These are phyloP conservation scores for Suaeda aralocaspica DNA, from an alignment of 148 eudicot species.

Conservation along the genomic window DNA sequence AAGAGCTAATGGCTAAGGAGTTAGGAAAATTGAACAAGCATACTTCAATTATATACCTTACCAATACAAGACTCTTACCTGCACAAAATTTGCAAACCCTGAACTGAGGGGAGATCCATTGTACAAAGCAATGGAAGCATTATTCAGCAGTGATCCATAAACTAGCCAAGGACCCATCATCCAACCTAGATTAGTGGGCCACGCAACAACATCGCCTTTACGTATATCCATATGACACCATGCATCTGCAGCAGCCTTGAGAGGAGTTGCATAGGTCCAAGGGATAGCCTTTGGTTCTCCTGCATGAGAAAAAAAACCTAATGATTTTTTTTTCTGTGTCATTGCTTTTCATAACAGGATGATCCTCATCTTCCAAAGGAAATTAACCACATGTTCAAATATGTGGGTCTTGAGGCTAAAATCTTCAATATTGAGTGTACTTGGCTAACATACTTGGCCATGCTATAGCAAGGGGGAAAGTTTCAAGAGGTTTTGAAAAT, in stretches of 20 bases:
- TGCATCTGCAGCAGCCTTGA: conserved; percentile 94
- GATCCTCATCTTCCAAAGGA: conserved; percentile 1
- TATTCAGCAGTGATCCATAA: conserved; percentile 78
- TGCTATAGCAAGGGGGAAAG: too few species aligned
- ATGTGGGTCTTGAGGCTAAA: too few species aligned
- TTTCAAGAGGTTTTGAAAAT: too few species aligned
- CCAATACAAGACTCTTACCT: conserved; percentile 44
- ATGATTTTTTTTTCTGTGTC: too few species aligned
- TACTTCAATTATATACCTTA: not conserved
- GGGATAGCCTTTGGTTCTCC: conserved; percentile 99
- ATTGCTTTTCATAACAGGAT: too few species aligned
- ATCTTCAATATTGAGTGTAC: too few species aligned
- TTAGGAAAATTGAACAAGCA: conserved; percentile 1
- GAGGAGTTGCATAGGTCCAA: conserved; percentile 78
- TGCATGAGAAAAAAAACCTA: conserved; percentile 28
- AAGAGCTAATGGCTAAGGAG: not conserved
- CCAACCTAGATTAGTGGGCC: conserved; percentile 99
- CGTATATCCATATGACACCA: conserved; percentile 93
- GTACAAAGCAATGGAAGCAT: conserved; percentile 82
- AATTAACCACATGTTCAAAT: too few species aligned
- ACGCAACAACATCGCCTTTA: conserved; percentile 75
- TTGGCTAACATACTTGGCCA: too few species aligned
- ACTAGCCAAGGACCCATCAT: conserved; percentile 99
- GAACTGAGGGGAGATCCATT: conserved; percentile 89
- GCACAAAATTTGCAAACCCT: conserved; percentile 90